These are phyloP conservation scores for Hypoxylon lienhwacheense DNA, from an alignment of 495 filamentous ascomycete genomes.

Conservation along the genomic window DNA sequence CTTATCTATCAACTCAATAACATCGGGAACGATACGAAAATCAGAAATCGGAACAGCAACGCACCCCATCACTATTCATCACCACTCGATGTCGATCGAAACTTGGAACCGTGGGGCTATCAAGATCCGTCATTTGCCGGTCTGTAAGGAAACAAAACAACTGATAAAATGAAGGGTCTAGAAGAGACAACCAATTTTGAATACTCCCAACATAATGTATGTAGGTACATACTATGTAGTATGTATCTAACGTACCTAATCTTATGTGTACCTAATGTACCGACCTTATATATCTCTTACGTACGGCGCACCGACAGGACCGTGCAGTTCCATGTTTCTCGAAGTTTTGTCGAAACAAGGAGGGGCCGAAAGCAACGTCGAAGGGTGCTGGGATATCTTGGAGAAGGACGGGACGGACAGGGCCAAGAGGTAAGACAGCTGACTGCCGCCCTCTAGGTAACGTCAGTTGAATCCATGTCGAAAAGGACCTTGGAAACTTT, in stretches of 20 bases:
- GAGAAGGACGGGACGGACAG: slow-evolving; percentile 13
- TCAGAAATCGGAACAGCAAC: not conserved
- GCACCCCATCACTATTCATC: not conserved
- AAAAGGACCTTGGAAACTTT: no score
- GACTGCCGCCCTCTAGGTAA: slow-evolving; percentile 18
- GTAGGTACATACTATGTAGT: no score
- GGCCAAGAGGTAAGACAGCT: slow-evolving; percentile 13
- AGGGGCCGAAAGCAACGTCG: slow-evolving; percentile 24
- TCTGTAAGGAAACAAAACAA: slow-evolving; percentile 21
- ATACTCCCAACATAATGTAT: no score
- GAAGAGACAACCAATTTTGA: no score
- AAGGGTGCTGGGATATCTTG: no score
- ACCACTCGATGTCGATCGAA: slow-evolving; percentile 8
- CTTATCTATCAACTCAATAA: slow-evolving; percentile 5
- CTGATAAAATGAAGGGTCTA: slow-evolving; percentile 23
- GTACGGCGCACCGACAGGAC: slow-evolving; percentile 3
- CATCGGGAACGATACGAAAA: slow-evolving; percentile 1
- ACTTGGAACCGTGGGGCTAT: slow-evolving; percentile 16
- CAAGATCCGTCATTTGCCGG: slow-evolving; percentile 17
- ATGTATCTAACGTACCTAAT: no score
- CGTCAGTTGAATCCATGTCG: no score
- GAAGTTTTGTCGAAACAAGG: slow-evolving; percentile 30
- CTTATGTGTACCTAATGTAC: no score
- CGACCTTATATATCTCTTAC: slow-evolving; percentile 3
- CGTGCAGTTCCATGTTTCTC: slow-evolving; percentile 25